Percentiles rank a stretch among this genome's conserved stretches.
Evolutionary conservation across 208 protist genomes (phyloP).

Genomic region (Trypanosoma theileri): DNA sequence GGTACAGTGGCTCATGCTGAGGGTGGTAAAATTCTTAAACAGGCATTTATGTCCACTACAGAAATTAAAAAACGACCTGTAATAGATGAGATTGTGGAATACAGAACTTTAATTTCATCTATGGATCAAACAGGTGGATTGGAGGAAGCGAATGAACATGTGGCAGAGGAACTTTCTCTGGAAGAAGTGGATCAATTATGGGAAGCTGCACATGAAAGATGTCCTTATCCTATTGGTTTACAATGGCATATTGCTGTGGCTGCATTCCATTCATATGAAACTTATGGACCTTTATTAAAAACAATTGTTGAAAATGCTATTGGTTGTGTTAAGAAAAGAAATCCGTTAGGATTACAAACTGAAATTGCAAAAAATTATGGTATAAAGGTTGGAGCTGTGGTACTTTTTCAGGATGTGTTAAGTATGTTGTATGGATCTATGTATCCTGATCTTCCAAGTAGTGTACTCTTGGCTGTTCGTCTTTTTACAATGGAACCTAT

Average conservation of each 20-base stretch:
- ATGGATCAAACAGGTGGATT: constrained; percentile 40
- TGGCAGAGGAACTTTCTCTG: constrained; percentile 60
- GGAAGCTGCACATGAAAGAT: constrained; percentile 50
- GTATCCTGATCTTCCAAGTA: constrained; percentile 62
- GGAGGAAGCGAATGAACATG: constrained; percentile 35
- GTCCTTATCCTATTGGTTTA: constrained; percentile 47
- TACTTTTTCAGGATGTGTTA: constrained; percentile 74
- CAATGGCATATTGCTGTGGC: constrained; percentile 50
- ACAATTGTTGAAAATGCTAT: constrained; percentile 67
- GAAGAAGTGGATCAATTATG: constrained; percentile 80
- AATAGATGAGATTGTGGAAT: constrained; percentile 73
- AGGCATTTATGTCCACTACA: constrained; percentile 50
- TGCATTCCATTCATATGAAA: constrained; percentile 66
- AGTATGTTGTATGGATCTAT: constrained; percentile 42
- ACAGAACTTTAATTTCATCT: constrained; percentile 41
- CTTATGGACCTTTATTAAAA: constrained; percentile 62
- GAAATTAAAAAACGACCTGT: constrained; percentile 71
- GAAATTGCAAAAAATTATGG: constrained; percentile 83
- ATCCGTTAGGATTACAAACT: constrained; percentile 57
- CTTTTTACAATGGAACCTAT: constrained; percentile 77
- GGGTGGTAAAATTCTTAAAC: constrained; percentile 57
- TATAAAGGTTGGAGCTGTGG: constrained; percentile 73
- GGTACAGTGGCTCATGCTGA: constrained; percentile 45
- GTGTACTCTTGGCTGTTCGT: constrained; percentile 65
- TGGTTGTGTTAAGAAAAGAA: constrained; percentile 40